Conservation (phyloP, 768 basidiomycete genomes). For the Hygrocybe coccinea region DNA sequence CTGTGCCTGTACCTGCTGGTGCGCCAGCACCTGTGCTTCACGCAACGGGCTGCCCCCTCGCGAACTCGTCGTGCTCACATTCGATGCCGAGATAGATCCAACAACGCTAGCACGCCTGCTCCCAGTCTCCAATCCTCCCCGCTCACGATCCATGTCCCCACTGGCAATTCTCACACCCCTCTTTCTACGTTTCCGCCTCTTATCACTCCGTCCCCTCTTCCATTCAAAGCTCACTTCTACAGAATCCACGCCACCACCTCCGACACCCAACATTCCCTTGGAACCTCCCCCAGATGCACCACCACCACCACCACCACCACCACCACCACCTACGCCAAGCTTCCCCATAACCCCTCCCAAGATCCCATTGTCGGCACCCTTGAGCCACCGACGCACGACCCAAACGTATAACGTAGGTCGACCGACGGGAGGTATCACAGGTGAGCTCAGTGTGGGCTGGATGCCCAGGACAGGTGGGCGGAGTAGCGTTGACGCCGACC, state of each 20-base stretch:
- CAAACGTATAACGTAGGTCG: slow-evolving; percentile 65
- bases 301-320: slow-evolving; percentile 1
- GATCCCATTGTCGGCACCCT: slow-evolving; percentile 42
- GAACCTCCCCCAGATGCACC: background rate
- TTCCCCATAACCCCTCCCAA: slow-evolving; percentile 43
- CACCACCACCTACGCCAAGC: slow-evolving; percentile 17
- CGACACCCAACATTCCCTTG: background rate
- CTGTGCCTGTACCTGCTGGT: slow-evolving; percentile 33
- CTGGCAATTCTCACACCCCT: slow-evolving; percentile 16
- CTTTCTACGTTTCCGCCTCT: slow-evolving; percentile 23
- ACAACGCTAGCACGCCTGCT: background rate
- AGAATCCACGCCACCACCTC: slow-evolving; percentile 32
- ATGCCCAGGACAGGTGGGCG: slow-evolving; percentile 56
- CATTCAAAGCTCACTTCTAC: slow-evolving; percentile 80
- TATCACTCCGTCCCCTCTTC: slow-evolving; percentile 43
- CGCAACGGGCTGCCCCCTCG: background rate
- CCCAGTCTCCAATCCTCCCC: background rate
- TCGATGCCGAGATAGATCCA: background rate
- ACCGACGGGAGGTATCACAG: slow-evolving; percentile 16
- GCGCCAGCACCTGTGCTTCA: slow-evolving; percentile 4
- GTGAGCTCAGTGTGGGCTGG: slow-evolving; percentile 49
- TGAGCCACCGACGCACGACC: slow-evolving; percentile 73
- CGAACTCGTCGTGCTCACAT: background rate
- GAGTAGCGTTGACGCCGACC: slow-evolving; percentile 6
- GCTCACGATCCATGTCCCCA: slow-evolving; percentile 10